These are phyloP conservation scores for Picochlorum sp. DNA, from an alignment of 139 green algal genomes.

Conservation along the genomic window DNA sequence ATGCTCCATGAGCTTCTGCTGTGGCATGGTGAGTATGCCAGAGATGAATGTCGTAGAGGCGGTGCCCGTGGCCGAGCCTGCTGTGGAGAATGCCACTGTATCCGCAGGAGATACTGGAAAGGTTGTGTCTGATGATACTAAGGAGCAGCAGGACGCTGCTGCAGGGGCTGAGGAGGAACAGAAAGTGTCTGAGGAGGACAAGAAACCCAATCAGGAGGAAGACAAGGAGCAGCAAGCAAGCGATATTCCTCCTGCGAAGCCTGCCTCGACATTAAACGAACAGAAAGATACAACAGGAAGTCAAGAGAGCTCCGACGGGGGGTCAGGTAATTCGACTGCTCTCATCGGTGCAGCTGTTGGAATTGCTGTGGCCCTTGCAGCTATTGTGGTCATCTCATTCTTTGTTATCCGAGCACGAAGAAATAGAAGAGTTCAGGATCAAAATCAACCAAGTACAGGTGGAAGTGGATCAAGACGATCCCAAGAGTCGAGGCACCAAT, in stretches of 20 bases:
- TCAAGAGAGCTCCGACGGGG: too few species aligned
- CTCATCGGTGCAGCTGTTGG: neutral
- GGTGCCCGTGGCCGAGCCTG: neutral
- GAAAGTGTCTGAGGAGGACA: neutral
- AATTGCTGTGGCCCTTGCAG: neutral
- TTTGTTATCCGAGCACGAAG: neutral
- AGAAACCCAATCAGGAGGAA: neutral
- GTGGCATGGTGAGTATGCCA: constrained; percentile 9
- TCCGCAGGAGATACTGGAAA: too few species aligned
- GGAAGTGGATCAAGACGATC: too few species aligned
- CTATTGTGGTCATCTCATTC: neutral
- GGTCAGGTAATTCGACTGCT: neutral
- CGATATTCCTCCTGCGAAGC: neutral
- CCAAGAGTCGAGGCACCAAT: too few species aligned
- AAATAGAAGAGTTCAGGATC: neutral
- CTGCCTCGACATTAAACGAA: neutral
- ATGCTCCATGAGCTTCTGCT: constrained; percentile 21
- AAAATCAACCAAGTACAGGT: too few species aligned
- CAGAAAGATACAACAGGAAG: neutral
- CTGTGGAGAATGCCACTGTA: neutral
- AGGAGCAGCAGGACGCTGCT: too few species aligned
- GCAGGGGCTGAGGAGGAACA: too few species aligned
- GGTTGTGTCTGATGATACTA: too few species aligned
- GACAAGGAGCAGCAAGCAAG: neutral
- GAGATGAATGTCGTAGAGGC: neutral